Conservation (phyloP, 805 yeast species). For the Wickerhamomyces alni region DNA sequence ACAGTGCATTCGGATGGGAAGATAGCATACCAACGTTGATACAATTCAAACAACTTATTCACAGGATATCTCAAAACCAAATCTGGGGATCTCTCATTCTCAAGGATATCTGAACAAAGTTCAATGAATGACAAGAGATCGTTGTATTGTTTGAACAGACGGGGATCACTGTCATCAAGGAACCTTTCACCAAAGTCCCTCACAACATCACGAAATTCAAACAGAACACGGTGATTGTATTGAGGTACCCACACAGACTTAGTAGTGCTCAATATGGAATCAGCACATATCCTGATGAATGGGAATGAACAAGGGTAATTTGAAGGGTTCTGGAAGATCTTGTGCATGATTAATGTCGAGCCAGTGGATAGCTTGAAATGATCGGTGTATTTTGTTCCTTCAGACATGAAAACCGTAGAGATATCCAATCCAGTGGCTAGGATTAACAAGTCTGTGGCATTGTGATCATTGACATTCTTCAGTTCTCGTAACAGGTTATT, state of each 20-base stretch:
- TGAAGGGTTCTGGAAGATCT: background rate
- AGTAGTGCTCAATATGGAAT: background rate
- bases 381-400: background rate
- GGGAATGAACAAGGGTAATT: background rate
- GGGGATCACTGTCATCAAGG: background rate
- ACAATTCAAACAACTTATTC: background rate
- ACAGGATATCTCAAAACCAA: background rate
- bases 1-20: background rate
- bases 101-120: background rate
- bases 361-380: background rate
- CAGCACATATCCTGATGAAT: background rate
- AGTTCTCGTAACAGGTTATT: too few species aligned
- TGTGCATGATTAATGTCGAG: background rate
- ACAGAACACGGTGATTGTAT: background rate
- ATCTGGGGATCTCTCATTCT: background rate
- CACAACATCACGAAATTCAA: background rate
- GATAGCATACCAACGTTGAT: background rate
- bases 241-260: constrained; percentile 1
- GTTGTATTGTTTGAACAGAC: background rate
- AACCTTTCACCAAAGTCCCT: constrained; percentile 1
- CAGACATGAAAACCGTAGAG: background rate
- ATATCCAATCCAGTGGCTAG: background rate
- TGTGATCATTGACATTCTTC: background rate
- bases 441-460: background rate
- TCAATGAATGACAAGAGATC: background rate